Evolutionary conservation across 106 monocot species (phyloP), one percentile per base, ranked within the genome.

Genomic region (Hemerocallis citrina): DNA sequence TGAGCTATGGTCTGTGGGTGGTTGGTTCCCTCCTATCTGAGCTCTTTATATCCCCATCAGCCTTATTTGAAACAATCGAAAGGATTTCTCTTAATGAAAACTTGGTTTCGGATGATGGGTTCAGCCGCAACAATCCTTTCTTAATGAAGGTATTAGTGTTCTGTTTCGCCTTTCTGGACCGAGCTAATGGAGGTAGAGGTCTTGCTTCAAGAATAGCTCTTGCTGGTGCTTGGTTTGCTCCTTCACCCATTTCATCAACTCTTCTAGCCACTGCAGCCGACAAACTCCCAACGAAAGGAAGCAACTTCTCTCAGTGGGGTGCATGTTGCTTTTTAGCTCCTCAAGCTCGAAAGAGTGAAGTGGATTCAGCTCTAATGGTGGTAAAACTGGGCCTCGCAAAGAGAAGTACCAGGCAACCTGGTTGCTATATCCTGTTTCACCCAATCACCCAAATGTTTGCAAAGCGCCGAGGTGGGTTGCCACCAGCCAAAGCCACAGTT

Each of bases 401-500:
- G 48, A 55, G 58, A 45, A 50, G 70, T 0, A 81, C 22, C 24
- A 76, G 56, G 57, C 85, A 80, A 40, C 66, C 74, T 0, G 80
- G 85, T 6, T 80, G 65, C 54, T 80, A 70, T 65, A 86, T 92
- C 54, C 92, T 87, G 17, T 74, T 92, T 48, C 83, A 92, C 40
- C 74, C 71, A 12, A 92, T 92, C 36, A 75, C 87, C 10, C 86
- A 78, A 36, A 45, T 67, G 14, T 92, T 92, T 27, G 80, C 80
- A 0, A 81, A 32, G 66, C 70, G 68, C 21, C 68, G 71, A 65
- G 83, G 86, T 1, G 86, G 86, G 6, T 30, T 72, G 23, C 55
- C 63, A 21, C 55, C 80, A 2, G 79, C 93, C 20, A 80, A 69
- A 11, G 74, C 85, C 8, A 69, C 73, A 0, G 93, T 94, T 8